Conservation (phyloP, 441 rosid genomes). For the Adansonia grandidieri region DNA sequence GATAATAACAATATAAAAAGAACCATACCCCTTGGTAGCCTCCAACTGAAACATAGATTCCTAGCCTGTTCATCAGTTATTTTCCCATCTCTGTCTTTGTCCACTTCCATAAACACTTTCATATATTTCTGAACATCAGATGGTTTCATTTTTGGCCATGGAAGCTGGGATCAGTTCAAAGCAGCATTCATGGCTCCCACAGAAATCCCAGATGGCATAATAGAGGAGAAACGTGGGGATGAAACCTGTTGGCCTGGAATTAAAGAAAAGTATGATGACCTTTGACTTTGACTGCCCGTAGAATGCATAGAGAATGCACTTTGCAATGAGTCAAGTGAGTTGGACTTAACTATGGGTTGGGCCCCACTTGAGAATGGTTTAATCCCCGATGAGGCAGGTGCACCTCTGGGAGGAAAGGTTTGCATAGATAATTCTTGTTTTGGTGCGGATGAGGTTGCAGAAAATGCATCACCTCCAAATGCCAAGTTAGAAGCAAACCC, state of each 20-base stretch:
- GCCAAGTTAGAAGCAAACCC: conserved; percentile 45
- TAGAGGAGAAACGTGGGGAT: conserved; percentile 51
- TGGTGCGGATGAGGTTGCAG: conserved; percentile 47
- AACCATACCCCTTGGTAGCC: conserved; percentile 87
- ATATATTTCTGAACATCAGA: conserved; percentile 85
- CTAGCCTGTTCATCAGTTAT: conserved; percentile 91
- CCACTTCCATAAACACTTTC: conserved; percentile 91
- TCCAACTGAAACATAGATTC: conserved; percentile 91
- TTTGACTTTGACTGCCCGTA: conserved; percentile 62
- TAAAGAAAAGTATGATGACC: conserved; percentile 46
- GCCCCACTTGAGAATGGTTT: conserved; percentile 52
- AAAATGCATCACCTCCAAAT: conserved; percentile 68
- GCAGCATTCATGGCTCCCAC: conserved; percentile 58
- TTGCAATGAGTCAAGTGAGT: conserved; percentile 70
- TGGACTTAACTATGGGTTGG: conserved; percentile 64
- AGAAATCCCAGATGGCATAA: conserved; percentile 52
- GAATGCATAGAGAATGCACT: conserved; percentile 63
- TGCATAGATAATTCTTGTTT: conserved; percentile 54
- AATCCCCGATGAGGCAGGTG: conserved; percentile 46
- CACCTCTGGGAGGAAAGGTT: conserved; percentile 47
- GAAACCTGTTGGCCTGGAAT: conserved; percentile 56
- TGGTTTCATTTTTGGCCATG: conserved; percentile 91
- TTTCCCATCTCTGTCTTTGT: conserved; percentile 90
- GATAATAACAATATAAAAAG: conserved; percentile 18
- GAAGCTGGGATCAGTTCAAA: conserved; percentile 55